Conservation (phyloP, 148 eudicot genomes). For the Tetragonia tetragonoides region DNA sequence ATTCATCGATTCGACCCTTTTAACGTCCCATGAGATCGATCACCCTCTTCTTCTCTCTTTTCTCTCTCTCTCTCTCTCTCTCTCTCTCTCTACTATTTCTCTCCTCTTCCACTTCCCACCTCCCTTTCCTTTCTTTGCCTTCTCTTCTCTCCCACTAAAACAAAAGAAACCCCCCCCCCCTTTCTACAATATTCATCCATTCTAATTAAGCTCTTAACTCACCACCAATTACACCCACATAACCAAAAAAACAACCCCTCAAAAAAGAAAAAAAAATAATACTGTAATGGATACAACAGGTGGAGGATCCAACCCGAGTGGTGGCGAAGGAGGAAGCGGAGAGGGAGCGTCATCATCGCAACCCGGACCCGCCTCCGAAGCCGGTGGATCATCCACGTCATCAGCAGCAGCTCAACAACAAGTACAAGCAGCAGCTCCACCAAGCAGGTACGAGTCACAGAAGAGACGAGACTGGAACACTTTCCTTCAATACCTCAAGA, state of each 20-base stretch:
- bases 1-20: conserved; percentile 31
- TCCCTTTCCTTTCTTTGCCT: no score
- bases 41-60: not conserved
- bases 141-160: not conserved
- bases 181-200: not conserved
- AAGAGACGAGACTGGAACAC: conserved; percentile 79
- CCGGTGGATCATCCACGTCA: conserved; percentile 10
- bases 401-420: conserved; percentile 1
- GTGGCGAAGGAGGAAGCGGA: conserved; percentile 2
- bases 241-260: not conserved
- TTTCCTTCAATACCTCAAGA: conserved; percentile 57
- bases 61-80: not conserved
- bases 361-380: not conserved
- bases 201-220: not conserved
- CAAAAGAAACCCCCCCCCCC: not conserved
- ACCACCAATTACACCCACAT: not conserved
- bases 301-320: conserved; percentile 5
- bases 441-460: conserved; percentile 67
- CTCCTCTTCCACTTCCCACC: no score
- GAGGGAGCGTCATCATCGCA: conserved; percentile 20
- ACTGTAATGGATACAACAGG: not conserved
- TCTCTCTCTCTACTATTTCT: no score
- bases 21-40: conserved; percentile 29
- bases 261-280: no score
- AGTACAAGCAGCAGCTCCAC: conserved; percentile 15